Evolutionary conservation across 2,329 filamentous ascomycete species (phyloP).

Genomic region (Scedosporium dehoogii): DNA sequence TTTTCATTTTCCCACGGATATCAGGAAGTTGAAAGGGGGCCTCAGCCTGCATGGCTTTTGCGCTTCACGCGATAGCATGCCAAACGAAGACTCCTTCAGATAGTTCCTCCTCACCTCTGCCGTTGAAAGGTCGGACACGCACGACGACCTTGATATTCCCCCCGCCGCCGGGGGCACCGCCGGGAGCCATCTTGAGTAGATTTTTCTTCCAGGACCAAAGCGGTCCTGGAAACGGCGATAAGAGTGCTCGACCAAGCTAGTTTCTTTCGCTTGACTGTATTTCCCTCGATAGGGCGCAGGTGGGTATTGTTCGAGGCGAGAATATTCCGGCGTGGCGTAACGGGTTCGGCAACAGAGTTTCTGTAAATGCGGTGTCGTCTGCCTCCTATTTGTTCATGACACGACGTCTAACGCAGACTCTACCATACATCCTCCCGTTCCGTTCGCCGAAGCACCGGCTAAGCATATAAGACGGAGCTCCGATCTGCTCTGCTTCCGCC

Average conservation of each 20-base stretch:
- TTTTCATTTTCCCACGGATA: background rate
- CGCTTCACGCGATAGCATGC: background rate
- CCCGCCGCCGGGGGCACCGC: constrained; percentile 46
- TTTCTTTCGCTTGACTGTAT: background rate
- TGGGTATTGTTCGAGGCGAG: background rate
- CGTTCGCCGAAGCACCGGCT: background rate
- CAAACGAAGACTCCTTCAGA: background rate
- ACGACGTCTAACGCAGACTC: background rate
- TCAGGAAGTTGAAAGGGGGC: too few relatives aligned
- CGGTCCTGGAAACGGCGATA: background rate
- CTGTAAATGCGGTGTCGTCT: background rate
- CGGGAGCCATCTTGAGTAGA: background rate
- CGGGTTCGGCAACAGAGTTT: background rate
- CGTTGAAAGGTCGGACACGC: constrained; percentile 89
- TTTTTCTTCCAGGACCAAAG: background rate
- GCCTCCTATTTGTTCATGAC: constrained; percentile 6
- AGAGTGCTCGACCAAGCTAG: background rate
- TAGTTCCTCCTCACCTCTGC: constrained; percentile 56
- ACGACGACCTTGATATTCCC: constrained; percentile 99
- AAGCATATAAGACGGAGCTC: background rate
- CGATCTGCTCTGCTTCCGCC: background rate
- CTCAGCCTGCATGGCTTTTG: background rate
- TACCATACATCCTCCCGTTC: background rate
- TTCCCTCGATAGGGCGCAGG: background rate
- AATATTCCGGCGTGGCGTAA: background rate